These are phyloP conservation scores for Aspergillus sp. DNA, from an alignment of 2,329 filamentous ascomycete genomes.

Conservation along the genomic window DNA sequence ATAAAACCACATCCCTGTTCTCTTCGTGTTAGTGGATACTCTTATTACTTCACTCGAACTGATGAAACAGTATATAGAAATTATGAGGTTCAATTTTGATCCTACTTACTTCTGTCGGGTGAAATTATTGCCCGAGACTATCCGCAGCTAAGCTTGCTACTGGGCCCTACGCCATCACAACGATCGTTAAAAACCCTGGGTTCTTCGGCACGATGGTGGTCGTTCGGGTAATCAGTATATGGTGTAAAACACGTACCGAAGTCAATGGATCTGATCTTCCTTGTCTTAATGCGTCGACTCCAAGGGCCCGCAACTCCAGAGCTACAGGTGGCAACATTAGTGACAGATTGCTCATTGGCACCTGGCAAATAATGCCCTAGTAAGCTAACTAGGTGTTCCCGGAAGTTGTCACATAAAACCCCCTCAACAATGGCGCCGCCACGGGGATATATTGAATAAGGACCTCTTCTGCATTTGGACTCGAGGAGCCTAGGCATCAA, in stretches of 20 bases:
- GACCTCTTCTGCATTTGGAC: too few species aligned
- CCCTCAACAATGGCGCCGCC: too few species aligned
- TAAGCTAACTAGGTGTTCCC: too few species aligned
- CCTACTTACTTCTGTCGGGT: neutral
- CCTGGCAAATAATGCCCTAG: too few species aligned
- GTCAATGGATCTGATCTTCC: neutral
- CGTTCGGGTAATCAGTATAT: neutral
- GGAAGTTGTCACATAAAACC: too few species aligned
- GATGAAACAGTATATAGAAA: neutral
- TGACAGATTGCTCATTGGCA: too few species aligned
- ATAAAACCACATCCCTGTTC: constrained; percentile 2
- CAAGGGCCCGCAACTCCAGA: neutral
- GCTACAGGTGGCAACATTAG: neutral
- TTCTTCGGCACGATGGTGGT: neutral
- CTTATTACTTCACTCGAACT: neutral
- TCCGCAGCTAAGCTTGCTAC: neutral
- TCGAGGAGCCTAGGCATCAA: too few species aligned
- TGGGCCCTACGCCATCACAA: neutral
- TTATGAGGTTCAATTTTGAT: neutral
- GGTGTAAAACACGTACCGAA: neutral
- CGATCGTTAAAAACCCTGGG: neutral
- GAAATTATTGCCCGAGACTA: too few species aligned
- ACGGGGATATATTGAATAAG: too few species aligned
- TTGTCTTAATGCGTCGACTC: neutral
- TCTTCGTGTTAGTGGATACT: constrained; percentile 10